These are phyloP conservation scores for Prunus mongolica DNA, from an alignment of 306 rosid species.

Conservation along the genomic window DNA sequence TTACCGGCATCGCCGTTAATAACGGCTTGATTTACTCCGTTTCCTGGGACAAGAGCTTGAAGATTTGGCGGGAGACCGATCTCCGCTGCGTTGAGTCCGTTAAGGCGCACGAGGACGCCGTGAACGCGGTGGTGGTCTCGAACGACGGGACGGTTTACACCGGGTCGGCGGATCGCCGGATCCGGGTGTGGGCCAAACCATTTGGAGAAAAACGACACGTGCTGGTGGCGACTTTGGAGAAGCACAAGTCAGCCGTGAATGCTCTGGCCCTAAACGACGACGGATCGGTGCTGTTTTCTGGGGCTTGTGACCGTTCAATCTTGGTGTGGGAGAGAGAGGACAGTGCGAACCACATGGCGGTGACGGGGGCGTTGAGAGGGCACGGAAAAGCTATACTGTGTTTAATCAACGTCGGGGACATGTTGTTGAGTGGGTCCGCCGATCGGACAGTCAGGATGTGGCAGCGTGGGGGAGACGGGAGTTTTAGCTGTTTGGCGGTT, in stretches of 20 bases:
- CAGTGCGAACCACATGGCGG: constrained; percentile 79
- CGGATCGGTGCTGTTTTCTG: constrained; percentile 78
- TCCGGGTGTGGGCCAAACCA: constrained; percentile 71
- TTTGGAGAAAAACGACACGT: constrained; percentile 48
- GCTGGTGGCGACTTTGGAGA: constrained; percentile 68
- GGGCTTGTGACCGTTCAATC: constrained; percentile 86
- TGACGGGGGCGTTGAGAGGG: constrained; percentile 83
- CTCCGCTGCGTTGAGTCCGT: constrained; percentile 71
- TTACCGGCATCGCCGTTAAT: constrained; percentile 55
- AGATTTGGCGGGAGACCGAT: constrained; percentile 67
- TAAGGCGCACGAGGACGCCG: constrained; percentile 82
- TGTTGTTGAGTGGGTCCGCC: constrained; percentile 77
- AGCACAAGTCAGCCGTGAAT: constrained; percentile 79
- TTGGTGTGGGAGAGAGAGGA: constrained; percentile 92
- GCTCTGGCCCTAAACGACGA: constrained; percentile 77
- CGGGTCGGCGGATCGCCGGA: constrained; percentile 67
- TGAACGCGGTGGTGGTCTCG: constrained; percentile 76
- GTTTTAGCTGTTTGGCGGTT: constrained; percentile 52
- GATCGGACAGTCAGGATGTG: constrained; percentile 92
- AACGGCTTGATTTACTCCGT: constrained; percentile 69
- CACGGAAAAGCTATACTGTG: constrained; percentile 70
- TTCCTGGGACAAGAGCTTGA: constrained; percentile 83
- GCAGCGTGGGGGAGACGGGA: constrained; percentile 52
- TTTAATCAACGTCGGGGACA: constrained; percentile 52
- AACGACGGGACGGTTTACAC: constrained; percentile 73